Percentiles rank a stretch among this genome's conserved stretches.
Evolutionary conservation across 768 basidiomycete genomes (phyloP).

Genomic region (Steccherinum ochraceum): DNA sequence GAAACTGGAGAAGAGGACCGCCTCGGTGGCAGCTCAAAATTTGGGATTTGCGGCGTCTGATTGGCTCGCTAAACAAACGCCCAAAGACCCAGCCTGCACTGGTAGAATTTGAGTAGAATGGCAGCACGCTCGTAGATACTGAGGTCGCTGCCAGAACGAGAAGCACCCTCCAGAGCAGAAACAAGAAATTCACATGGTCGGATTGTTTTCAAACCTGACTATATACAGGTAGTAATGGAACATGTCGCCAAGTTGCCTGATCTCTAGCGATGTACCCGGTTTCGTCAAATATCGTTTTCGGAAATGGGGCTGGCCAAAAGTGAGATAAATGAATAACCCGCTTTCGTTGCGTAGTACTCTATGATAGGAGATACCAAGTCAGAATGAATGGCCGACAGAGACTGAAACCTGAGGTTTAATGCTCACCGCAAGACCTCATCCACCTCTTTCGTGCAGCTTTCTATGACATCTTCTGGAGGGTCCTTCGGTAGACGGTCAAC

Average conservation of each 20-base stretch:
- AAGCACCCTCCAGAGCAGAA: too few relatives aligned
- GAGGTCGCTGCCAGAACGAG: too few relatives aligned
- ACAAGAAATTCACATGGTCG: too few relatives aligned
- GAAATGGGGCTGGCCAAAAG: slow-evolving; percentile 89
- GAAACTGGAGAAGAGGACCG: neutral
- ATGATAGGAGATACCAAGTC: neutral
- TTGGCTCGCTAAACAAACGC: neutral
- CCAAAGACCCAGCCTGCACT: too few relatives aligned
- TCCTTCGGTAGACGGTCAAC: slow-evolving; percentile 35
- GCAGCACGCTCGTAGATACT: too few relatives aligned
- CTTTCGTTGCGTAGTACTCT: slow-evolving; percentile 58
- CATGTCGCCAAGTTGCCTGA: slow-evolving; percentile 66
- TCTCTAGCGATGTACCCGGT: slow-evolving; percentile 53
- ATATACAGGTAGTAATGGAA: slow-evolving; percentile 85
- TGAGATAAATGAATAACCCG: slow-evolving; percentile 71
- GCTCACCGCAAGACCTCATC: slow-evolving; percentile 65
- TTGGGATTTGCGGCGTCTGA: neutral
- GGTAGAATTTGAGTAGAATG: too few relatives aligned
- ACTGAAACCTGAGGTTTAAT: neutral
- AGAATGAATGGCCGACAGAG: neutral
- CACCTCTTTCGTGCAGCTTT: slow-evolving; percentile 71
- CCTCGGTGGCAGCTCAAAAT: neutral
- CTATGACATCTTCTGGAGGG: slow-evolving; percentile 64
- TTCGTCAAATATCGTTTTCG: slow-evolving; percentile 59
- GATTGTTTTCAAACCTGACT: slow-evolving; percentile 27